phyloP scores from a whole-genome alignment of 2,329 filamentous ascomycete species.

The Didymosphaeria variabile region DNA sequence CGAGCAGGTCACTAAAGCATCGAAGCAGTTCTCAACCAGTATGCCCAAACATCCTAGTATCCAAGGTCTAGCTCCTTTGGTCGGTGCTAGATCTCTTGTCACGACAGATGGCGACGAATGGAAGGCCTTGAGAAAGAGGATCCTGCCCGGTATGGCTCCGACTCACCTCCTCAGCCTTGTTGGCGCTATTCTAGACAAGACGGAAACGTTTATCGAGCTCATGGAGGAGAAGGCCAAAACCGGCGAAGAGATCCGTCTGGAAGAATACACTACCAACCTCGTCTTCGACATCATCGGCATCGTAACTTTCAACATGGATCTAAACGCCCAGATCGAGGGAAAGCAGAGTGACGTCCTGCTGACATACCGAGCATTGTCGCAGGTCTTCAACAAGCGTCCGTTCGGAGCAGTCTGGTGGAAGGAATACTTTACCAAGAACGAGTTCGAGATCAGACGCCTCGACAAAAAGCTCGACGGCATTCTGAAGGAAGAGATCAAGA shows the following conservation, averaged over 20 bases:
- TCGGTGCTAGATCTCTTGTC: slow-evolving; percentile 27
- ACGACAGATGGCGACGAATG: slow-evolving; percentile 29
- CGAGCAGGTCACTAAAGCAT: slow-evolving; percentile 28
- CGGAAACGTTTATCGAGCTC: slow-evolving; percentile 31
- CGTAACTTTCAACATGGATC: slow-evolving; percentile 28
- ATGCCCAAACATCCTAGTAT: slow-evolving; percentile 31
- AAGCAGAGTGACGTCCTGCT: slow-evolving; percentile 24
- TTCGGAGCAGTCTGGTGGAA: slow-evolving; percentile 23
- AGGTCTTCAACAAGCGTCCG: slow-evolving; percentile 28
- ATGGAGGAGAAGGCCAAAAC: slow-evolving; percentile 25
- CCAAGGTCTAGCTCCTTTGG: slow-evolving; percentile 24
- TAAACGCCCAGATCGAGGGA: slow-evolving; percentile 28
- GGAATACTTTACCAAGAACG: slow-evolving; percentile 28
- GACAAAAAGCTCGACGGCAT: slow-evolving; percentile 27
- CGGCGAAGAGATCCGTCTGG: slow-evolving; percentile 22
- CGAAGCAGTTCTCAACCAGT: slow-evolving; percentile 23
- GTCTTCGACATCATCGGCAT: slow-evolving; percentile 35
- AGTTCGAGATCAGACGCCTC: slow-evolving; percentile 20
- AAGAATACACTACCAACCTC: slow-evolving; percentile 26
- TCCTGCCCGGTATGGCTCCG: slow-evolving; percentile 27
- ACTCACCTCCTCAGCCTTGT: slow-evolving; percentile 26
- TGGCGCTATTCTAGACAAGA: slow-evolving; percentile 38
- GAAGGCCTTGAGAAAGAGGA: slow-evolving; percentile 23
- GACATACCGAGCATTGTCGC: slow-evolving; percentile 27
- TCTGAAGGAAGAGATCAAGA: slow-evolving; percentile 25